Evolutionary conservation across 176 grass and related monocot species (phyloP).

Genomic region (Dactylis glomerata): DNA sequence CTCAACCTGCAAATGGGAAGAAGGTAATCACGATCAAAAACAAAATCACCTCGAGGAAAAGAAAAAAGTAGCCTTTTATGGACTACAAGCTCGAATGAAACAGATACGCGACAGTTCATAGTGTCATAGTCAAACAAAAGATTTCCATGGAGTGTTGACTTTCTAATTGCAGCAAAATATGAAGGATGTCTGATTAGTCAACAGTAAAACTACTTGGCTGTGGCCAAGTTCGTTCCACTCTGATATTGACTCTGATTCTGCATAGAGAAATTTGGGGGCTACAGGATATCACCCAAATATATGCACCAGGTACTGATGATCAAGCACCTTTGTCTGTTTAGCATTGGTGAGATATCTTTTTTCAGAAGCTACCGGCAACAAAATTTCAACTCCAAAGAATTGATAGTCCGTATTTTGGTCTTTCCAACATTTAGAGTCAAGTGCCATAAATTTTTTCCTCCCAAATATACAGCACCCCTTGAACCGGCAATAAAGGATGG

Average conservation of each 20-base stretch:
- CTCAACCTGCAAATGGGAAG: slow-evolving; percentile 40
- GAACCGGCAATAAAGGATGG: background rate
- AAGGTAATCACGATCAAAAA: slow-evolving; percentile 20
- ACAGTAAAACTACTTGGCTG: background rate
- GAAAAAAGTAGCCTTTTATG: background rate
- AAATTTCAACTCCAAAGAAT: background rate
- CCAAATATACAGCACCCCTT: background rate
- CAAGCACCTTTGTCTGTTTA: background rate
- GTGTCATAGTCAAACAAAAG: background rate
- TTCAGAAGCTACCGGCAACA: background rate
- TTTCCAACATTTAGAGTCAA: background rate
- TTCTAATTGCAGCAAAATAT: background rate
- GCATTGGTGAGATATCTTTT: background rate
- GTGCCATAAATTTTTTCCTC: background rate
- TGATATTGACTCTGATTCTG: background rate
- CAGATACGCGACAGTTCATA: background rate
- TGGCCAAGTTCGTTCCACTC: background rate
- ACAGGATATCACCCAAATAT: background rate
- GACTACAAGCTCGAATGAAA: background rate
- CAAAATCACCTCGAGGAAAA: slow-evolving; percentile 1
- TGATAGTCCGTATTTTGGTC: background rate
- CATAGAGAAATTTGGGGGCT: background rate
- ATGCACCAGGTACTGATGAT: background rate
- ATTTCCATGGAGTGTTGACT: background rate
- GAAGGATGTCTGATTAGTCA: background rate